Percentiles rank a stretch among this genome's conserved stretches.
phyloP scores from a whole-genome alignment of 208 protist species.

The Strigomonas culicis region DNA sequence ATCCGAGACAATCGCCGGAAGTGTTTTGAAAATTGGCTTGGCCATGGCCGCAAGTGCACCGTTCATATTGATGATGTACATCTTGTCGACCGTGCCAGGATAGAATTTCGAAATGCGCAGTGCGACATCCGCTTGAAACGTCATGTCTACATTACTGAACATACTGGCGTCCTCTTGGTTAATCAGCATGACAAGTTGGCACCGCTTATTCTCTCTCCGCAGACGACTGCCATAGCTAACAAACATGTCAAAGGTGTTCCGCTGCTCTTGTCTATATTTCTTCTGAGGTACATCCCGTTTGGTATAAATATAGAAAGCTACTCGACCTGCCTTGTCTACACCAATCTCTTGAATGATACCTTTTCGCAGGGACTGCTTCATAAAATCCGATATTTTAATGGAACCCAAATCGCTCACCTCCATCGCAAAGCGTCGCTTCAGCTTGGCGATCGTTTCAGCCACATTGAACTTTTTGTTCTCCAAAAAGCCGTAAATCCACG shows the following conservation, averaged over 20 bases:
- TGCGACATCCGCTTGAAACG: conserved; percentile 68
- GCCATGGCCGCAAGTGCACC: conserved; percentile 37
- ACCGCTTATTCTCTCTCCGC: conserved; percentile 47
- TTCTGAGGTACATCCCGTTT: conserved; percentile 40
- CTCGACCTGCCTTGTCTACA: conserved; percentile 60
- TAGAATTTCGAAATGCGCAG: conserved; percentile 77
- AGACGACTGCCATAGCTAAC: conserved; percentile 71
- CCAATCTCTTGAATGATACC: conserved; percentile 78
- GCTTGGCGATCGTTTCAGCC: conserved; percentile 62
- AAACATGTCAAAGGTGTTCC: conserved; percentile 70
- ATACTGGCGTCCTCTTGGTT: conserved; percentile 73
- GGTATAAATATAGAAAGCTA: conserved; percentile 57
- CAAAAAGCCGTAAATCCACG: conserved; percentile 81
- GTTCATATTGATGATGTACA: conserved; percentile 81
- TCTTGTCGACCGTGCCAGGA: conserved; percentile 63
- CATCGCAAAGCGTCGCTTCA: conserved; percentile 54
- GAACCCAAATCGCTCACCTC: conserved; percentile 47
- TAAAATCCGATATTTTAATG: conserved; percentile 64
- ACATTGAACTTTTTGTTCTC: conserved; percentile 87
- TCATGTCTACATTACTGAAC: conserved; percentile 71
- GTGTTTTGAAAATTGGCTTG: conserved; percentile 63
- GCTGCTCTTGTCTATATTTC: conserved; percentile 34
- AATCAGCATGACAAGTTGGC: conserved; percentile 66
- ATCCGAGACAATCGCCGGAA: conserved; percentile 64
- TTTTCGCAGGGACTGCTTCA: conserved; percentile 57